phyloP scores from a whole-genome alignment of 495 filamentous ascomycete species.

The Penicillium bovifimosum region DNA sequence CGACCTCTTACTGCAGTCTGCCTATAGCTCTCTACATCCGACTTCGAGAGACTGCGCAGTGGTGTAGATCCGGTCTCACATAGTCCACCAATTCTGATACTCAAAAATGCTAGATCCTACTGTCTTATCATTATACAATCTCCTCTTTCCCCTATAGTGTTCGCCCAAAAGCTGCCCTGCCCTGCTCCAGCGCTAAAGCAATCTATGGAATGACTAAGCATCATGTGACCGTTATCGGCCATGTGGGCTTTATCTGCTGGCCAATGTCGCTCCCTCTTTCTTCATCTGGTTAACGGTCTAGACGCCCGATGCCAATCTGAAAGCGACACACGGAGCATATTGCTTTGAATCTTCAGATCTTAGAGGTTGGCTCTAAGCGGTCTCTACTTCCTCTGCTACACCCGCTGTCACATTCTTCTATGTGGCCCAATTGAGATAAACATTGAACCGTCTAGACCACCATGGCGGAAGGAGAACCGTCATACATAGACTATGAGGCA shows the following conservation, averaged over 20 bases:
- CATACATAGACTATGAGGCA: constrained; percentile 94
- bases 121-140: no score
- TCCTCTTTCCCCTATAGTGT: no score
- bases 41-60: no score
- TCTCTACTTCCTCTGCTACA: neutral
- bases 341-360: neutral
- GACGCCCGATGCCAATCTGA: neutral
- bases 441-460: neutral
- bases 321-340: neutral
- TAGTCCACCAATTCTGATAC: no score
- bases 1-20: no score
- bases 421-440: neutral
- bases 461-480: constrained; percentile 49
- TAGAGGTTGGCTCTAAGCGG: neutral
- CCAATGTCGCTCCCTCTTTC: constrained; percentile 3
- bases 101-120: no score
- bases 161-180: no score
- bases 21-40: no score
- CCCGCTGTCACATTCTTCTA: neutral
- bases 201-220: constrained; percentile 5
- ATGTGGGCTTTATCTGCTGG: constrained; percentile 13
- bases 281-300: neutral
- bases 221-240: constrained; percentile 8
- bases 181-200: no score
- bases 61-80: no score